These are phyloP conservation scores for Yamadazyma insecticola DNA, from an alignment of 805 yeast genomes.

Conservation along the genomic window DNA sequence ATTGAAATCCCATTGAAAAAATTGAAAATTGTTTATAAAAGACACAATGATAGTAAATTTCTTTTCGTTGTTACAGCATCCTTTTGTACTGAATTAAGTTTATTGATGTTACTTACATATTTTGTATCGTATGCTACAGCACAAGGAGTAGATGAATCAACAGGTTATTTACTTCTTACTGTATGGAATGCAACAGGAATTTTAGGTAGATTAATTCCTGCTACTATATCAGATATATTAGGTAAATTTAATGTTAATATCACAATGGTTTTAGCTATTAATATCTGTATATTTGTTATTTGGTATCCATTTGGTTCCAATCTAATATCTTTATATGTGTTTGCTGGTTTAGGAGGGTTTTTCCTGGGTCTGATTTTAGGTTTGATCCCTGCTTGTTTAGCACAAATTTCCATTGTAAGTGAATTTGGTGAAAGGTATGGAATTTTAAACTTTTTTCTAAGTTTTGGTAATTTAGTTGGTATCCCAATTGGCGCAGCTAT, in stretches of 20 bases:
- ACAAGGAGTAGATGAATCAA: constrained; percentile 42
- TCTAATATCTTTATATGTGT: constrained; percentile 23
- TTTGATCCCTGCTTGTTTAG: constrained; percentile 47
- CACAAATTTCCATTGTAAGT: constrained; percentile 47
- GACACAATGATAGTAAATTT: constrained; percentile 15
- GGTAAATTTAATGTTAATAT: constrained; percentile 51
- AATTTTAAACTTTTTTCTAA: constrained; percentile 22
- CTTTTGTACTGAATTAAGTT: constrained; percentile 46
- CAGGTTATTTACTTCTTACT: constrained; percentile 42
- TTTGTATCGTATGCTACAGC: constrained; percentile 53
- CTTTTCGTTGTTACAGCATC: constrained; percentile 25
- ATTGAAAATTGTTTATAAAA: constrained; percentile 1
- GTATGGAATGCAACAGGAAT: constrained; percentile 44
- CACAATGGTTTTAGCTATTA: constrained; percentile 22
- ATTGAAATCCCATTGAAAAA: constrained; percentile 1
- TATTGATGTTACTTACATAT: constrained; percentile 50
- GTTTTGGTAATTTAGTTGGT: constrained; percentile 25
- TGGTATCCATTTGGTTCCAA: constrained; percentile 32
- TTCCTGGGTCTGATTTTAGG: constrained; percentile 31
- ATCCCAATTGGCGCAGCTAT: constrained; percentile 27
- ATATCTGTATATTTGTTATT: constrained; percentile 21
- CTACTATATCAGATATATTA: constrained; percentile 46
- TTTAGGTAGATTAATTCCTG: constrained; percentile 53
- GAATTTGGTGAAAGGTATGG: constrained; percentile 36
- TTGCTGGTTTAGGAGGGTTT: constrained; percentile 31